Evolutionary conservation across 129 eudicot genomes (phyloP), one percentile per base, ranked within the genome.

Genomic region (Helianthus tuberosus): DNA sequence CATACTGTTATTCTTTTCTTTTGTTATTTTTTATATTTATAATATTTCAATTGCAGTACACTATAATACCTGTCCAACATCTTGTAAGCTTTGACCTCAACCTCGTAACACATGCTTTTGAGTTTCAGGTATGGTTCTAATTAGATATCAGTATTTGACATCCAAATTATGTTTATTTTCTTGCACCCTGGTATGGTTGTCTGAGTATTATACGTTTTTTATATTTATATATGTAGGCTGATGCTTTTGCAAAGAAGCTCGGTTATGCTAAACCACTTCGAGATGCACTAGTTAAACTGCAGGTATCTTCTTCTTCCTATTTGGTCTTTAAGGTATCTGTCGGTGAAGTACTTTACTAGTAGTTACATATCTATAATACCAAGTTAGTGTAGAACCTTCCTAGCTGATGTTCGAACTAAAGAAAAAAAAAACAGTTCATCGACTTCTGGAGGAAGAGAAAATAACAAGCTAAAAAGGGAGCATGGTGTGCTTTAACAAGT

Each of bases 161-260:
- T 69, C 13, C 6, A 52, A 14, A 29, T 16, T 25, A 14, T 63
- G 16, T 23, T 47, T 35, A 36, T n/a, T 29, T 29, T 54, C 11
- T 66, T 17, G 11, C 20, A 63, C 38, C 47, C 12, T n/a, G 50
- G 52, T 64, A 14, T 7, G 60, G 64, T 17, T 63, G 36, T 68
- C 72, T 79, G 73, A 82, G 38, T 51, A 15, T 75, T 47, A 70
- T 12, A 2, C 47, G 8, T 52, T 43, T 43, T 43, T 43, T 43
- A 5, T 48, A 36, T 41, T 69, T 54, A 64, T 62, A 11, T 43
- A 58, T 39, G 29, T 77, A 93, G 98, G 98, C 98, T 77, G 98
- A 93, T 83, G 96, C 92, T 82, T 93, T 93, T 83, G 98, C 98
- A 35, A 89, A 89, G 84, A 87, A 86, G 84, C 96, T 93, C 17